A percentile compares a stretch with the other conserved stretches of the same genome.
Evolutionary conservation across 768 basidiomycete species (phyloP).

Genomic region (Trametes sanguinea): DNA sequence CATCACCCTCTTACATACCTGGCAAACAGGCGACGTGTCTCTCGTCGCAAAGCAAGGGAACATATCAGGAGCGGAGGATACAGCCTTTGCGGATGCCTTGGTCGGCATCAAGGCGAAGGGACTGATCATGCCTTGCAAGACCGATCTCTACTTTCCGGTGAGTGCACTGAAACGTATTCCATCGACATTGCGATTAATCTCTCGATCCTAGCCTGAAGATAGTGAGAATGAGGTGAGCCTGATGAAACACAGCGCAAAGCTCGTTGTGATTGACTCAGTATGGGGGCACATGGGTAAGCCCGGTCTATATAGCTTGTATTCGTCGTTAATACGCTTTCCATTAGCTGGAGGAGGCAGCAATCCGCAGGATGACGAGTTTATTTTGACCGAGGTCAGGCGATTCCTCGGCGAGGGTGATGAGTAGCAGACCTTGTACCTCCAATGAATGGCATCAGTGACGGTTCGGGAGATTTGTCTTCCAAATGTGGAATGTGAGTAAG

Average conservation of each 20-base stretch:
- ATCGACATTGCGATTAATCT: neutral
- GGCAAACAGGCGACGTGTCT: slow-evolving; percentile 54
- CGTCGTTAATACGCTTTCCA: slow-evolving; percentile 18
- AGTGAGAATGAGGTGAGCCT: slow-evolving; percentile 49
- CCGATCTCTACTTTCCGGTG: slow-evolving; percentile 60
- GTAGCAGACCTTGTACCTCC: no score
- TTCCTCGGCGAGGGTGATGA: slow-evolving; percentile 42
- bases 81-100: slow-evolving; percentile 44
- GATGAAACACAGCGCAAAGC: slow-evolving; percentile 42
- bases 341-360: slow-evolving; percentile 49
- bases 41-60: slow-evolving; percentile 30
- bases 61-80: slow-evolving; percentile 22
- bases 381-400: slow-evolving; percentile 44
- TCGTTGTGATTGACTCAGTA: slow-evolving; percentile 55
- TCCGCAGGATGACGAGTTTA: slow-evolving; percentile 42
- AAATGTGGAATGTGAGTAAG: no score
- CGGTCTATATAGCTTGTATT: neutral
- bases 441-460: no score
- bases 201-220: slow-evolving; percentile 51
- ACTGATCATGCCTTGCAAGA: slow-evolving; percentile 60
- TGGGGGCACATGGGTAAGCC: slow-evolving; percentile 59
- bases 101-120: slow-evolving; percentile 50
- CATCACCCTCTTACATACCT: slow-evolving; percentile 49
- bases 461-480: no score
- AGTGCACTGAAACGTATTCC: neutral